A percentile compares a stretch with the other conserved stretches of the same genome.
Conservation (phyloP, 176 grass and related monocot genomes). For the Avena sativa region DNA sequence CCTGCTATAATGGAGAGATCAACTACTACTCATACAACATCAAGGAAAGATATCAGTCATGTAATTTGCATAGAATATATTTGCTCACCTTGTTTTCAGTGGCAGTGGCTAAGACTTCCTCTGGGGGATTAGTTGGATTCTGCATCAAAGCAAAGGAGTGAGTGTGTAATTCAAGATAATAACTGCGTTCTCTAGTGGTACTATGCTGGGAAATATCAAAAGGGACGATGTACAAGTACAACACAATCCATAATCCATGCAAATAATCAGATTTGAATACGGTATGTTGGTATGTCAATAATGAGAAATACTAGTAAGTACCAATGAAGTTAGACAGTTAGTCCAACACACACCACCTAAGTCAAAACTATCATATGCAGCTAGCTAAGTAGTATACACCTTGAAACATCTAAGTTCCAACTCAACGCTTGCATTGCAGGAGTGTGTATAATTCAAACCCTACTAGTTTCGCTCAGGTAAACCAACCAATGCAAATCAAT, state of each 20-base stretch:
- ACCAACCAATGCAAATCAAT: not conserved
- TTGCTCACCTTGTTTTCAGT: constrained; percentile 37
- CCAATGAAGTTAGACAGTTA: not conserved
- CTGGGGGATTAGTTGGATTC: constrained; percentile 14
- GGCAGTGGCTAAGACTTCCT: not conserved
- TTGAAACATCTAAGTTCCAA: not conserved
- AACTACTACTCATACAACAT: not conserved
- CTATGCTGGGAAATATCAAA: not conserved
- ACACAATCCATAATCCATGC: not conserved
- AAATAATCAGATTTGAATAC: not conserved
- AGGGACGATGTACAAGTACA: no score
- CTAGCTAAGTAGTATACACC: not conserved
- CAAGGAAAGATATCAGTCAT: not conserved
- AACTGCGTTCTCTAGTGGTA: not conserved
- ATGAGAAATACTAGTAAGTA: not conserved
- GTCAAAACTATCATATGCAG: not conserved
- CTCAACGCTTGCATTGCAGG: not conserved
- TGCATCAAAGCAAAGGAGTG: not conserved
- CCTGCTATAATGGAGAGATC: not conserved
- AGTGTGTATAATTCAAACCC: not conserved
- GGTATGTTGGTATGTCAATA: not conserved
- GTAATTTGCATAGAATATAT: constrained; percentile 4
- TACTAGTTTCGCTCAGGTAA: no score
- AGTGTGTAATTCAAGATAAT: not conserved
- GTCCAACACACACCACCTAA: not conserved